These are phyloP conservation scores for Scenedesmus sp. DNA, from an alignment of 163 green algal species.

Conservation along the genomic window DNA sequence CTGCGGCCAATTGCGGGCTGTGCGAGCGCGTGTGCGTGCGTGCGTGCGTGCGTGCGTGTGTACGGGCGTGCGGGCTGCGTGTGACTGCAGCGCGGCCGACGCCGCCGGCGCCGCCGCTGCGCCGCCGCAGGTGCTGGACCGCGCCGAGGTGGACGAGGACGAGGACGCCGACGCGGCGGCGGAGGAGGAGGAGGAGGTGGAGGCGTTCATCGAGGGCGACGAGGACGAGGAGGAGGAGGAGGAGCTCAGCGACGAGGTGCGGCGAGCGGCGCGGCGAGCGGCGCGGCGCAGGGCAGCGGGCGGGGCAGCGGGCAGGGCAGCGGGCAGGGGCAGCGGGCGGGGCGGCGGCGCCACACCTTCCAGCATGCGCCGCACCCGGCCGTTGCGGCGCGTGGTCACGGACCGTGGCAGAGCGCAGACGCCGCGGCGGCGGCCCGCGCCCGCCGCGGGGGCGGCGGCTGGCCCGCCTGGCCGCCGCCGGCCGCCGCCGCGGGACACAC, in stretches of 20 bases:
- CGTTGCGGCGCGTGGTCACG: constrained; percentile 30
- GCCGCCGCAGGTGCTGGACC: constrained; percentile 59
- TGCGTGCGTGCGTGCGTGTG: not conserved
- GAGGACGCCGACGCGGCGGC: constrained; percentile 41
- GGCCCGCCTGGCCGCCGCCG: not conserved
- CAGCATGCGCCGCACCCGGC: constrained; percentile 22
- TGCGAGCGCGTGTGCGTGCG: not conserved
- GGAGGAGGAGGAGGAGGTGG: constrained; percentile 62
- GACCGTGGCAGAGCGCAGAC: not conserved
- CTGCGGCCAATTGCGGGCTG: too few species aligned
- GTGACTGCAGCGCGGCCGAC: too few species aligned
- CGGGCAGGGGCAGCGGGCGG: too few species aligned
- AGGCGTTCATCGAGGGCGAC: constrained; percentile 56
- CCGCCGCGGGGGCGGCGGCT: not conserved
- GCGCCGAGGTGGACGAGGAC: constrained; percentile 66
- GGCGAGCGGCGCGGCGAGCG: too few species aligned
- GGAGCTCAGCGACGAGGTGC: constrained; percentile 16
- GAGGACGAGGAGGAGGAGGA: constrained; percentile 45
- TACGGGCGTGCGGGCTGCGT: not conserved
- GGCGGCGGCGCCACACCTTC: constrained; percentile 43
- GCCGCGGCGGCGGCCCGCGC: not conserved
- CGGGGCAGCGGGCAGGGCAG: too few species aligned
- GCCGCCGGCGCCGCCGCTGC: too few species aligned
- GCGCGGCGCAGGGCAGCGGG: too few species aligned
- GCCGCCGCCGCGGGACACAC: constrained; percentile 12